Percentiles rank a stretch among this genome's conserved stretches.
phyloP scores from a whole-genome alignment of 495 filamentous ascomycete genomes.

The Aspergillus baeticus region DNA sequence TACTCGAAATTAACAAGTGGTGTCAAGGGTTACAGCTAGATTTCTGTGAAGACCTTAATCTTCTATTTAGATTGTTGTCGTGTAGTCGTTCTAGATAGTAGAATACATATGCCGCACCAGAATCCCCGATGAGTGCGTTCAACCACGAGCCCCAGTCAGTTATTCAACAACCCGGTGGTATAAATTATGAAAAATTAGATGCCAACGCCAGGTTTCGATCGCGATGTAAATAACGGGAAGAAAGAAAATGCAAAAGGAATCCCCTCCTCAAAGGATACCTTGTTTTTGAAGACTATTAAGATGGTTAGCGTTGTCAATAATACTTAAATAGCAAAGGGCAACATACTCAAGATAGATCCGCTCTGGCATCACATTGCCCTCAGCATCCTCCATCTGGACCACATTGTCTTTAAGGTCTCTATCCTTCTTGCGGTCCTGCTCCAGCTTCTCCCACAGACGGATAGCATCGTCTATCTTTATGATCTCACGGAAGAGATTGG shows the following conservation, averaged over 20 bases:
- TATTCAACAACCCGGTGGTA: constrained; percentile 18
- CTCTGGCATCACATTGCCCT: constrained; percentile 98
- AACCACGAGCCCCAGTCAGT: constrained; percentile 14
- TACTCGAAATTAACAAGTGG: too few relatives aligned
- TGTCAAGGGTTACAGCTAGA: too few relatives aligned
- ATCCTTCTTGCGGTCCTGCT: constrained; percentile 78
- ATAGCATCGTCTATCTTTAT: constrained; percentile 86
- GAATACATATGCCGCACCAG: constrained; percentile 21
- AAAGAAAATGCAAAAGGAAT: background rate
- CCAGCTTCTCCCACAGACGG: constrained; percentile 89
- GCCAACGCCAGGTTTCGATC: constrained; percentile 23
- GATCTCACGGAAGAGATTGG: constrained; percentile 90
- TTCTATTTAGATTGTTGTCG: background rate
- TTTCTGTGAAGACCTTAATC: background rate
- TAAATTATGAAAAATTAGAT: constrained; percentile 22
- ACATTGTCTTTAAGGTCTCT: constrained; percentile 74
- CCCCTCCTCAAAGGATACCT: constrained; percentile 39
- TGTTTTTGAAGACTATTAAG: constrained; percentile 52
- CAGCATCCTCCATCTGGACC: constrained; percentile 96
- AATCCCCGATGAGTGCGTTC: constrained; percentile 2
- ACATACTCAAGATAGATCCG: constrained; percentile 88
- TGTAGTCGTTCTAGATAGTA: constrained; percentile 13
- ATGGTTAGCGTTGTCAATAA: constrained; percentile 22
- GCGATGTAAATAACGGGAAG: constrained; percentile 14
- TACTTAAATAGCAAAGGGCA: constrained; percentile 5